Evolutionary conservation across 23 red algal genomes (phyloP).

Genomic region (Pyropia yezoensis): DNA sequence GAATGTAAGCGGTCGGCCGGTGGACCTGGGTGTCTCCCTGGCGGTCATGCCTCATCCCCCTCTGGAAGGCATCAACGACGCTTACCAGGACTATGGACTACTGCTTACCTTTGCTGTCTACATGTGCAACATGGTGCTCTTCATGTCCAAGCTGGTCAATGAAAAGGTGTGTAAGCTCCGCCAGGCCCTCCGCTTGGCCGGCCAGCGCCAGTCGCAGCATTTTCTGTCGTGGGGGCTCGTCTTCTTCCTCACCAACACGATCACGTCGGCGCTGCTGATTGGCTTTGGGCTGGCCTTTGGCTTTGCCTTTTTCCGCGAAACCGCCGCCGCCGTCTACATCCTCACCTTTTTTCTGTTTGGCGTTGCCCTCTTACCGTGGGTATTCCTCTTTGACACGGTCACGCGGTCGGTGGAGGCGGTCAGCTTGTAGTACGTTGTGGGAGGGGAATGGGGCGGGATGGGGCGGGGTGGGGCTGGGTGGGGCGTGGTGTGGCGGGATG

Average conservation of each 20-base stretch:
- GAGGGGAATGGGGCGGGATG: too few species aligned
- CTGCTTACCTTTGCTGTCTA: conserved; percentile 71
- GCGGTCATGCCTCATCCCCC: conserved; percentile 81
- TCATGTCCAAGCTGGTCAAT: conserved; percentile 52
- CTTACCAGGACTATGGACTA: conserved; percentile 56
- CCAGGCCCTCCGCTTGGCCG: conserved; percentile 61
- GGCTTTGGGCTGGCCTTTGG: conserved; percentile 69
- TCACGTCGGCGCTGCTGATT: conserved; percentile 41
- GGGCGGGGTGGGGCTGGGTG: too few species aligned
- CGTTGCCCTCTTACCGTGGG: conserved; percentile 55
- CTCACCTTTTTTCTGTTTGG: conserved; percentile 77
- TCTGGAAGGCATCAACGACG: conserved; percentile 31
- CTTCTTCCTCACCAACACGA: conserved; percentile 29
- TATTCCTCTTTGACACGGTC: conserved; percentile 52
- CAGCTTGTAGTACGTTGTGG: not conserved
- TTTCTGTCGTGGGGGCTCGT: conserved; percentile 60
- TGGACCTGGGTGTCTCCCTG: conserved; percentile 40
- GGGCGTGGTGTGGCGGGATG: too few species aligned
- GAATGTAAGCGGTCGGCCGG: conserved; percentile 15
- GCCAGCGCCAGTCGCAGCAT: conserved; percentile 61
- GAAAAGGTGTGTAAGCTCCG: conserved; percentile 74
- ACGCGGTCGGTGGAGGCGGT: conserved; percentile 20
- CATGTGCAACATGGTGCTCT: conserved; percentile 70
- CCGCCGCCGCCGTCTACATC: conserved; percentile 47
- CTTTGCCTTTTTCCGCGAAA: conserved; percentile 66